Conservation (phyloP, 106 monocot species). For the Phalaenopsis aphrodite region DNA sequence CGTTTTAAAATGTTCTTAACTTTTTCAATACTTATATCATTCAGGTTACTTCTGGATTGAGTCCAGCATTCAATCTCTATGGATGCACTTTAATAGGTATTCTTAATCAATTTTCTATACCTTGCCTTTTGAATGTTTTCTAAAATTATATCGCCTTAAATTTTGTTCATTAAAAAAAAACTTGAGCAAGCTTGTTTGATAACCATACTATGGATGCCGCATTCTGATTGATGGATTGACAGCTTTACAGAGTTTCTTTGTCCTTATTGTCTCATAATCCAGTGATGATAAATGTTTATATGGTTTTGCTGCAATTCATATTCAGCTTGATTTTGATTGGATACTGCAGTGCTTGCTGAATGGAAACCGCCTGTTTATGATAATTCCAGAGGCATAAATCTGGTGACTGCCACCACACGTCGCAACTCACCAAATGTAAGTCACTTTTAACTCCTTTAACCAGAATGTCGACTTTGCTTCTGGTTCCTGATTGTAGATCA, state of each 20-base stretch:
- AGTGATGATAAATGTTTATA: neutral
- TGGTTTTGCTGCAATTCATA: neutral
- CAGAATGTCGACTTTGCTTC: neutral
- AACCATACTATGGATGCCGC: neutral
- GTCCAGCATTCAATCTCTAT: constrained; percentile 92
- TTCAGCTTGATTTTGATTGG: constrained; percentile 5
- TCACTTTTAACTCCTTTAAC: neutral
- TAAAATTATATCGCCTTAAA: neutral
- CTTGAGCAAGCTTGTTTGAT: neutral
- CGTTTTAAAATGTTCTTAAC: neutral
- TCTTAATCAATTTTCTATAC: neutral
- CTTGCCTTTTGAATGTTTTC: neutral
- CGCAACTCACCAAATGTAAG: constrained; percentile 97
- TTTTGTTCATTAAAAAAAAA: neutral
- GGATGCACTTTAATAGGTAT: constrained; percentile 97
- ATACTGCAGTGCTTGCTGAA: constrained; percentile 88
- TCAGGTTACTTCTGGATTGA: constrained; percentile 99
- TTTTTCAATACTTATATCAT: constrained; percentile 1
- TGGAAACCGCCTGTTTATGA: constrained; percentile 99
- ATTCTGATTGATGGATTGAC: neutral
- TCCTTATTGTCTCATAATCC: neutral
- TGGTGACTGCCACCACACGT: constrained; percentile 86
- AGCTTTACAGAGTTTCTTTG: neutral
- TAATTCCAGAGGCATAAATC: constrained; percentile 72
- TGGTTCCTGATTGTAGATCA: neutral